These are phyloP conservation scores for Tetradesmus lagerheimii DNA, from an alignment of 139 green algal genomes.

Conservation along the genomic window DNA sequence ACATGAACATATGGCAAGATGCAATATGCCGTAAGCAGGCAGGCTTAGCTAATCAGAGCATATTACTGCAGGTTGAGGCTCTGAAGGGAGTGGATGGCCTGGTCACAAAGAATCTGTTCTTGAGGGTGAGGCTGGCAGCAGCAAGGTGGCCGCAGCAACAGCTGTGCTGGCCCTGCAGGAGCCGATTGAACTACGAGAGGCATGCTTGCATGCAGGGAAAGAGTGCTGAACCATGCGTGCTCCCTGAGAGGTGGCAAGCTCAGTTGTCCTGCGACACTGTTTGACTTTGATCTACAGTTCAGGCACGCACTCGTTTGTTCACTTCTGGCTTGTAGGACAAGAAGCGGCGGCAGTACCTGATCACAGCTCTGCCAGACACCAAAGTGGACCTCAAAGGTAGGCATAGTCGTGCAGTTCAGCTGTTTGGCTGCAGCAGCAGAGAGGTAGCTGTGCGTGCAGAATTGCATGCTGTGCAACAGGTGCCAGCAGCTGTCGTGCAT, in stretches of 20 bases:
- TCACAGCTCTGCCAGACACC: constrained; percentile 68
- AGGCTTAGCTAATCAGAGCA: neutral
- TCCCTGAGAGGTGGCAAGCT: too few relatives aligned
- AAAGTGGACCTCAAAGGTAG: constrained; percentile 77
- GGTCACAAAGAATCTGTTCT: constrained; percentile 68
- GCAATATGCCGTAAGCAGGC: neutral
- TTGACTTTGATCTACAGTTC: neutral
- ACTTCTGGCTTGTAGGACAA: constrained; percentile 75
- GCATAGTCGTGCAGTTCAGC: neutral
- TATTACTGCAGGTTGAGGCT: neutral
- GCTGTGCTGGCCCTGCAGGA: neutral
- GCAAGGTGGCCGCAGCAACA: neutral
- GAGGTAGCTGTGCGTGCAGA: neutral
- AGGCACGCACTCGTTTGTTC: neutral
- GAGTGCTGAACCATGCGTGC: too few relatives aligned
- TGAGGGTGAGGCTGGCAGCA: constrained; percentile 52
- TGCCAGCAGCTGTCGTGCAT: too few relatives aligned
- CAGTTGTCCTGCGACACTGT: neutral
- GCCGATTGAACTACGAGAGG: too few relatives aligned
- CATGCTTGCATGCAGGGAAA: too few relatives aligned
- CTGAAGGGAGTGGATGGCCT: constrained; percentile 32
- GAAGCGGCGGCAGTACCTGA: constrained; percentile 73
- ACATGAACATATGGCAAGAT: neutral
- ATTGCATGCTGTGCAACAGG: neutral
- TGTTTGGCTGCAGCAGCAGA: neutral